Evolutionary conservation across 352 stramenopile species (phyloP).

Genomic region (Pythium chondricola): DNA sequence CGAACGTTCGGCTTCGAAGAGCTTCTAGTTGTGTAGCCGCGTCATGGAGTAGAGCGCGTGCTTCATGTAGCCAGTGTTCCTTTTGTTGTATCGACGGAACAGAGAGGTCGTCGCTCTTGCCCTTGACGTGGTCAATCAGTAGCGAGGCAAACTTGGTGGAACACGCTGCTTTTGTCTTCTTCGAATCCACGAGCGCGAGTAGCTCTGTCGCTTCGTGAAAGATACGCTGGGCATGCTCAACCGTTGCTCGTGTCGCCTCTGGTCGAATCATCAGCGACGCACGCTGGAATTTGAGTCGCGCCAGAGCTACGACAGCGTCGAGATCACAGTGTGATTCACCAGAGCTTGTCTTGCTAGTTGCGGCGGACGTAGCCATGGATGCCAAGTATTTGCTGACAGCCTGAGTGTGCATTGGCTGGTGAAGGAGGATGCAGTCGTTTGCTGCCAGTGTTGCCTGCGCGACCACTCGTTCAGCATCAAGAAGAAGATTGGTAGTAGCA

Average conservation of each 20-base stretch:
- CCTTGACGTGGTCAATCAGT: neutral
- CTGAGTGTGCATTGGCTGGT: conserved; percentile 11
- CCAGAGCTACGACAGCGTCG: conserved; percentile 9
- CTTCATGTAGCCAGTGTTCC: conserved; percentile 2
- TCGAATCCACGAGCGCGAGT: conserved; percentile 1
- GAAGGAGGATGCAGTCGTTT: conserved; percentile 4
- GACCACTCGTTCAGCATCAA: conserved; percentile 1
- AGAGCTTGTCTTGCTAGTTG: neutral
- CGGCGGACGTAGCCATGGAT: neutral
- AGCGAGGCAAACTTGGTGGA: conserved; percentile 1
- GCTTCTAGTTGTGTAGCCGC: conserved; percentile 2
- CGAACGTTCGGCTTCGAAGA: neutral
- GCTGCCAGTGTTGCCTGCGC: conserved; percentile 3
- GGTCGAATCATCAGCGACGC: conserved; percentile 3
- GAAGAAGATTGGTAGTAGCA: conserved; percentile 2
- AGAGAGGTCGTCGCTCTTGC: no score
- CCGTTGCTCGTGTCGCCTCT: neutral
- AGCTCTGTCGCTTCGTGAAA: conserved; percentile 11
- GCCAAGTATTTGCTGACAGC: conserved; percentile 15
- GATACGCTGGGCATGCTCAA: conserved; percentile 3
- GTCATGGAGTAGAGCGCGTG: conserved; percentile 1
- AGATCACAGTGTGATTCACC: conserved; percentile 4
- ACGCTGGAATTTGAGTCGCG: conserved; percentile 9
- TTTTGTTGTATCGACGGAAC: neutral
- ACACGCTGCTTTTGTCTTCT: neutral